Evolutionary conservation across 1,139 yeast genomes (phyloP), one percentile per base, ranked within the genome.

Genomic region (Ogataea hybrid): DNA sequence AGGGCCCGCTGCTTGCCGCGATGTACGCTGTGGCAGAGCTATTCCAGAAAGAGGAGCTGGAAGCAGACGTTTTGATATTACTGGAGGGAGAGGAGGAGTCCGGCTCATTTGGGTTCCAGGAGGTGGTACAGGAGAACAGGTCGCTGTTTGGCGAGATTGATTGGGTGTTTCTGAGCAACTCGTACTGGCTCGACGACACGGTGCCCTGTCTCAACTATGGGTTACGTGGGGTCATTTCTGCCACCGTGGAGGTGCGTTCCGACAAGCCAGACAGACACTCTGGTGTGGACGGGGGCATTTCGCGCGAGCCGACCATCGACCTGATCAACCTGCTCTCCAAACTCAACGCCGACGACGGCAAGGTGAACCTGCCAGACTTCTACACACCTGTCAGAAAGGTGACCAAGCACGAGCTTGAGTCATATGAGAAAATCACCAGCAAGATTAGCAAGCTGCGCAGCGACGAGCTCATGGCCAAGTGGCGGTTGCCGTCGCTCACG

Each of bases 71-170:
- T 10, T 80, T 86, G 0, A 90, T 92, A 54, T 62, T 92, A 15
- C 74, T 92, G 41, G 98, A 92, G 63, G 98, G 98, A 32, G 96
- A 89, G 62, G 98, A 92, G 62, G 98, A 92, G 62, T 77, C 87
- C 49, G 97, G 97, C 1, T 86, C 96, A 1, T 76, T 75, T 52
- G 96, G 97, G 0, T 88, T 92, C 61, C 82, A 81, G 53, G 72
- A 77, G 7, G 81, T 84, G 1, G 74, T 92, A 23, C 56, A 59
- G 17, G 64, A 70, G 32, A 67, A 83, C 52, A 67, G 69, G 39
- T 65, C 62, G 2, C 50, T 77, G 4, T 77, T 88, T 53, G 94
- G 94, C 1, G 61, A 65, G 12, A 78, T 92, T 42, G 97, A 92
- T 64, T 90, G 96, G 95, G 81, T 92, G 28, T 65, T 92, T 54